Evolutionary conservation across 495 filamentous ascomycete species (phyloP).

Genomic region (Neurospora sp.): DNA sequence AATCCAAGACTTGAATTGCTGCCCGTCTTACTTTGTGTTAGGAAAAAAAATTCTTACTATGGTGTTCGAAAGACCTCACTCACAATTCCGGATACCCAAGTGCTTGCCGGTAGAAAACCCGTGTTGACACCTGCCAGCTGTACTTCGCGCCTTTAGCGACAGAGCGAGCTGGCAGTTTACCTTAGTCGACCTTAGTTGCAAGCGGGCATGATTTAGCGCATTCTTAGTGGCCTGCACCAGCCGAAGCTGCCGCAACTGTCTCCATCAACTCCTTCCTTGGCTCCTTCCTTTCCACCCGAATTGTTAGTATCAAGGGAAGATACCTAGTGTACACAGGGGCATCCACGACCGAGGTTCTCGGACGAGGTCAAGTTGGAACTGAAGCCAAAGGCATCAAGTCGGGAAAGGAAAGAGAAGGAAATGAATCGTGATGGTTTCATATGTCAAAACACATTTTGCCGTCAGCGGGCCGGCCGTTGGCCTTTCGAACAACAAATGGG

Average conservation of each 20-base stretch:
- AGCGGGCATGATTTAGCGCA: neutral
- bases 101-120: neutral
- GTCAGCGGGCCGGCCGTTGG: neutral
- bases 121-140: neutral
- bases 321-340: neutral
- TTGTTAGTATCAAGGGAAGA: neutral
- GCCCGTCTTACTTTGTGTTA: neutral
- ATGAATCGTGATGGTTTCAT: neutral
- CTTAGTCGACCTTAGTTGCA: neutral
- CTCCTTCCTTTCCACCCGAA: neutral
- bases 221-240: neutral
- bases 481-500: neutral
- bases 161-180: neutral
- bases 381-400: neutral
- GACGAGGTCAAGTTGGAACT: neutral
- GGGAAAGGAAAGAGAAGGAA: neutral
- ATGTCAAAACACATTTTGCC: neutral
- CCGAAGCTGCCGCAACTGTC: neutral
- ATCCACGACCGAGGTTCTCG: neutral
- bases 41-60: neutral
- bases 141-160: neutral
- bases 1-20: neutral
- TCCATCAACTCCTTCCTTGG: neutral
- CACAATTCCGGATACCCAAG: neutral
- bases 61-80: neutral